phyloP scores from a whole-genome alignment of 345 rosid genomes.

The Combretum micranthum region DNA sequence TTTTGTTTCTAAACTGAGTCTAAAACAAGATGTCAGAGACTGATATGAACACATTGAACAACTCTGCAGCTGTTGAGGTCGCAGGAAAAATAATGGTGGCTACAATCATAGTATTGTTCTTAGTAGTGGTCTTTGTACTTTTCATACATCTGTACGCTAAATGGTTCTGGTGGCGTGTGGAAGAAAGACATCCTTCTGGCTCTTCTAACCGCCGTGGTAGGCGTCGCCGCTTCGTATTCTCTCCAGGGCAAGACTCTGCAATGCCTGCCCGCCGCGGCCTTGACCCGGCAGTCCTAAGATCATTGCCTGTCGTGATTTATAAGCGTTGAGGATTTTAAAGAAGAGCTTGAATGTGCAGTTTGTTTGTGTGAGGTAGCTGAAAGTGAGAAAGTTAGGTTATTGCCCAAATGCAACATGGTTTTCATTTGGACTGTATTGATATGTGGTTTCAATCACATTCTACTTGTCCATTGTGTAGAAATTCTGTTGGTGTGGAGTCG shows the following conservation, averaged over 20 bases:
- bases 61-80: conserved; percentile 33
- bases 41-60: conserved; percentile 15
- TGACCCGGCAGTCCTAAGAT: conserved; percentile 36
- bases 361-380: conserved; percentile 30
- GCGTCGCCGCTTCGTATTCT: conserved; percentile 53
- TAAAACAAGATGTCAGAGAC: conserved; percentile 33
- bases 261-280: conserved; percentile 37
- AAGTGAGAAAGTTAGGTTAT: conserved; percentile 29
- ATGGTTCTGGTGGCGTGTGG: conserved; percentile 86
- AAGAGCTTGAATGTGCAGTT: conserved; percentile 53
- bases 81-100: conserved; percentile 68
- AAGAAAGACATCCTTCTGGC: conserved; percentile 25
- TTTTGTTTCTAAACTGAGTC: not conserved
- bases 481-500: conserved; percentile 4
- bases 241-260: conserved; percentile 46
- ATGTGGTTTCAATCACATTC: conserved; percentile 47
- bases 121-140: conserved; percentile 50
- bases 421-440: conserved; percentile 48
- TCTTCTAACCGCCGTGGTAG: conserved; percentile 28
- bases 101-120: conserved; percentile 52
- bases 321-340: conserved; percentile 44
- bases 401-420: conserved; percentile 49
- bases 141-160: conserved; percentile 79
- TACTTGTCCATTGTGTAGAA: conserved; percentile 47
- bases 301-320: conserved; percentile 52